phyloP scores from a whole-genome alignment of 371 early-diverging fungal species.

The Rhizopus stolonifer region DNA sequence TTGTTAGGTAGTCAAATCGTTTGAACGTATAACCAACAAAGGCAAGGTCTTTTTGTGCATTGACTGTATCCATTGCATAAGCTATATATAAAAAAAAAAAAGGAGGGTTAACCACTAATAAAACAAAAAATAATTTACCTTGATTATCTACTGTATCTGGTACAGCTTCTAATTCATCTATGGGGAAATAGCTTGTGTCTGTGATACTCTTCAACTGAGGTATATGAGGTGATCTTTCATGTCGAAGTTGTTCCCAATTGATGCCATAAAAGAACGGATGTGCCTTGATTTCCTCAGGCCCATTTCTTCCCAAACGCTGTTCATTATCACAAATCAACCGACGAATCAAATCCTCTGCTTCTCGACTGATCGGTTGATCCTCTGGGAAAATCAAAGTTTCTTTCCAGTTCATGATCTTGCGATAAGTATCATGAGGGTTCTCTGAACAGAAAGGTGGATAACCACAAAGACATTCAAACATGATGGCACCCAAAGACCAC shows the following conservation, averaged over 20 bases:
- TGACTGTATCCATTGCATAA: slow-evolving; percentile 39
- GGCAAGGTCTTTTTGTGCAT: slow-evolving; percentile 86
- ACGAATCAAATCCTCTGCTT: slow-evolving; percentile 91
- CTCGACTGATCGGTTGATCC: slow-evolving; percentile 87
- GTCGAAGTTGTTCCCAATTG: slow-evolving; percentile 89
- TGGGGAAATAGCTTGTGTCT: slow-evolving; percentile 96
- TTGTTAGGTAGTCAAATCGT: slow-evolving; percentile 85
- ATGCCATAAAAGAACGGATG: slow-evolving; percentile 97
- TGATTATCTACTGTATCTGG: slow-evolving; percentile 51
- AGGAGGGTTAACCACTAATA: too few species aligned
- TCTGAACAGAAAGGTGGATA: slow-evolving; percentile 98
- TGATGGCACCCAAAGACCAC: slow-evolving; percentile 98
- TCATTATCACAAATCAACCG: slow-evolving; percentile 86
- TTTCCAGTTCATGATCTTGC: slow-evolving; percentile 95
- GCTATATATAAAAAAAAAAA: slow-evolving; percentile 15
- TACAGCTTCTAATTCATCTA: slow-evolving; percentile 85
- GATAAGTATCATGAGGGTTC: slow-evolving; percentile 93
- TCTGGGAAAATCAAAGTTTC: slow-evolving; percentile 89
- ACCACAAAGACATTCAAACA: slow-evolving; percentile 96
- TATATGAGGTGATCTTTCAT: slow-evolving; percentile 88
- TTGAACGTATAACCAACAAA: slow-evolving; percentile 98
- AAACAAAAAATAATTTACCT: too few species aligned
- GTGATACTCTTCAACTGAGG: slow-evolving; percentile 94
- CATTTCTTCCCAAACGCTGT: slow-evolving; percentile 77
- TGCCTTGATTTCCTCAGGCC: slow-evolving; percentile 82